phyloP scores from a whole-genome alignment of 2,329 filamentous ascomycete species.

The Calycina marina region DNA sequence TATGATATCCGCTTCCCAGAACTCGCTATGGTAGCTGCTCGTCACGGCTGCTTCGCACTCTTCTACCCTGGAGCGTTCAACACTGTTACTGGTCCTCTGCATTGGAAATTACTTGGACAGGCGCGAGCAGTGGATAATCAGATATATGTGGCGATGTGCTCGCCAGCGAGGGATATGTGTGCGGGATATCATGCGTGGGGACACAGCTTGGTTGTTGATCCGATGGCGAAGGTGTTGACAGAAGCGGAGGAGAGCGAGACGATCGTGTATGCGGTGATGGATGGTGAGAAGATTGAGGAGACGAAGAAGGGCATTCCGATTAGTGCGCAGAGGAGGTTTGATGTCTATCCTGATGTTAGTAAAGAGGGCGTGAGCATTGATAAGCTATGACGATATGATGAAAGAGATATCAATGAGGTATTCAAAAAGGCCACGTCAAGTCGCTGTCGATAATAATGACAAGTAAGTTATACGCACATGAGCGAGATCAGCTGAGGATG shows the following conservation, averaged over 20 bases:
- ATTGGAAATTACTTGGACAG: constrained; percentile 75
- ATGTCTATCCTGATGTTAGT: constrained; percentile 88
- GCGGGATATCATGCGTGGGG: constrained; percentile 83
- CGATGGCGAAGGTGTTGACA: constrained; percentile 67
- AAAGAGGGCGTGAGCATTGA: constrained; percentile 30
- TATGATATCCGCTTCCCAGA: constrained; percentile 97
- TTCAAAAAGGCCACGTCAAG: too few relatives aligned
- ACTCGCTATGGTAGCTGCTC: constrained; percentile 74
- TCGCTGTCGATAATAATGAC: too few relatives aligned
- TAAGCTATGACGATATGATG: too few relatives aligned
- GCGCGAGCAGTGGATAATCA: constrained; percentile 88
- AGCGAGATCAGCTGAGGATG: too few relatives aligned
- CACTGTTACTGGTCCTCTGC: constrained; percentile 76
- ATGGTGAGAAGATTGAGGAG: constrained; percentile 53
- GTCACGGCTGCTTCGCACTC: constrained; percentile 74
- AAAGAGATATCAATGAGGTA: too few relatives aligned
- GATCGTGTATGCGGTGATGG: constrained; percentile 60
- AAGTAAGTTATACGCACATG: too few relatives aligned
- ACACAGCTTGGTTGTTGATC: constrained; percentile 78
- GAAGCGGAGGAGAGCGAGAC: constrained; percentile 69
- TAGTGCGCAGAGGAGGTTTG: constrained; percentile 73
- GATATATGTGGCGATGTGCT: constrained; percentile 84
- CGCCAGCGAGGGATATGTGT: constrained; percentile 65
- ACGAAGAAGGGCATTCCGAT: constrained; percentile 74
- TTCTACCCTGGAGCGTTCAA: constrained; percentile 98